A percentile compares a stretch with the other conserved stretches of the same genome.
Evolutionary conservation across 2,329 filamentous ascomycete species (phyloP).

Genomic region (Cadophora luteo-olivacea): DNA sequence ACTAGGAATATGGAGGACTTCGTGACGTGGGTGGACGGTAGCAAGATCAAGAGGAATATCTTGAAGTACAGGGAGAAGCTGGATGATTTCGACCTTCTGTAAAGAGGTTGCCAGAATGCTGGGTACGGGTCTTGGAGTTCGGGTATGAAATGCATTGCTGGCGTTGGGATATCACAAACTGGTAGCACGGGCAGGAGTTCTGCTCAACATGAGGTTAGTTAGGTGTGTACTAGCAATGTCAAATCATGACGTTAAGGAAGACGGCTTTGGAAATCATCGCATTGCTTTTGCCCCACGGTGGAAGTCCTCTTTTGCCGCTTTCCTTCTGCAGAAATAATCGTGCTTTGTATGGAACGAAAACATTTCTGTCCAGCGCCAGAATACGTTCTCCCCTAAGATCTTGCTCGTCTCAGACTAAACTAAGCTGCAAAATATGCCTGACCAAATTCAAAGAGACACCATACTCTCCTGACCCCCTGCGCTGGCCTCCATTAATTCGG

Average conservation of each 20-base stretch:
- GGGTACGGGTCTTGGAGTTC: constrained; percentile 16
- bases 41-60: constrained; percentile 96
- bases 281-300: constrained; percentile 5
- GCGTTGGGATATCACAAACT: constrained; percentile 6
- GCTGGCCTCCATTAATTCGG: not conserved
- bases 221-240: constrained; percentile 4
- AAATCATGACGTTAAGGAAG: not conserved
- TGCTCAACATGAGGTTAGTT: not conserved
- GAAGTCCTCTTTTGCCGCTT: not conserved
- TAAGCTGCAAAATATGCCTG: not conserved
- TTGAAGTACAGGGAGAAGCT: constrained; percentile 94
- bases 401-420: not conserved
- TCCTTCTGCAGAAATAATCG: not conserved
- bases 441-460: not conserved
- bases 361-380: not conserved
- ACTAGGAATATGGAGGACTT: constrained; percentile 93
- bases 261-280: not conserved
- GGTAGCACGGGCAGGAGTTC: not conserved
- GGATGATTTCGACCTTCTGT: constrained; percentile 93
- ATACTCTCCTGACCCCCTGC: not conserved
- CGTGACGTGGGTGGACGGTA: constrained; percentile 93
- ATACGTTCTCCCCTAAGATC: not conserved
- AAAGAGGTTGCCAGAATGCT: constrained; percentile 40
- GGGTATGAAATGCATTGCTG: constrained; percentile 15
- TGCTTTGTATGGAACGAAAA: not conserved